A percentile compares a stretch with the other conserved stretches of the same genome.
Conservation (phyloP, 768 basidiomycete genomes). For the Trametopsis cervina region DNA sequence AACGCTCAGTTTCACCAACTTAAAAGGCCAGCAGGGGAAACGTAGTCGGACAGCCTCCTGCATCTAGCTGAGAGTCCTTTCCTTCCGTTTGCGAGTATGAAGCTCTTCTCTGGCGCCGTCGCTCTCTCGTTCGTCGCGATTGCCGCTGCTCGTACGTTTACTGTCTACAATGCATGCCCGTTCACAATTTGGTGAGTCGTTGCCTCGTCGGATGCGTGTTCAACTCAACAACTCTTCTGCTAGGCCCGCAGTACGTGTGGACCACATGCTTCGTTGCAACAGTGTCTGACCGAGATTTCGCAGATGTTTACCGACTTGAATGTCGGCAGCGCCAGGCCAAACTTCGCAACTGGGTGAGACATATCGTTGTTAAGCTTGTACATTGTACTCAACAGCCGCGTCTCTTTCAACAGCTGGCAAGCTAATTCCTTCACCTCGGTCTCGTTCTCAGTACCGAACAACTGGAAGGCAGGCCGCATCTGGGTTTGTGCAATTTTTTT, state of each 20-base stretch:
- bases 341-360: constrained; percentile 38
- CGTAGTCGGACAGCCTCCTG: no score
- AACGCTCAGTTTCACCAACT: no score
- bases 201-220: neutral
- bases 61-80: no score
- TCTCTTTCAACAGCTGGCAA: constrained; percentile 24
- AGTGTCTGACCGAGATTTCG: neutral
- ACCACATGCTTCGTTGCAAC: neutral
- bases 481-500: constrained; percentile 38
- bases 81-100: constrained; percentile 2
- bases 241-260: constrained; percentile 38
- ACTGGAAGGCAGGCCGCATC: constrained; percentile 61
- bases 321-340: constrained; percentile 40
- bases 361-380: neutral
- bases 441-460: constrained; percentile 48
- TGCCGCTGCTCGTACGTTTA: constrained; percentile 30
- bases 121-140: constrained; percentile 12
- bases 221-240: neutral
- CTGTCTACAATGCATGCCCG: constrained; percentile 53
- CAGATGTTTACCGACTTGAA: constrained; percentile 57
- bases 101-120: constrained; percentile 6
- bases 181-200: constrained; percentile 62
- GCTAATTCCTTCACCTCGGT: constrained; percentile 31
- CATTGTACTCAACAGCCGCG: neutral
- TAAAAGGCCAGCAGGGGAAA: no score